Evolutionary conservation across 83 land plant genomes (phyloP).

Genomic region (Thuja plicata): DNA sequence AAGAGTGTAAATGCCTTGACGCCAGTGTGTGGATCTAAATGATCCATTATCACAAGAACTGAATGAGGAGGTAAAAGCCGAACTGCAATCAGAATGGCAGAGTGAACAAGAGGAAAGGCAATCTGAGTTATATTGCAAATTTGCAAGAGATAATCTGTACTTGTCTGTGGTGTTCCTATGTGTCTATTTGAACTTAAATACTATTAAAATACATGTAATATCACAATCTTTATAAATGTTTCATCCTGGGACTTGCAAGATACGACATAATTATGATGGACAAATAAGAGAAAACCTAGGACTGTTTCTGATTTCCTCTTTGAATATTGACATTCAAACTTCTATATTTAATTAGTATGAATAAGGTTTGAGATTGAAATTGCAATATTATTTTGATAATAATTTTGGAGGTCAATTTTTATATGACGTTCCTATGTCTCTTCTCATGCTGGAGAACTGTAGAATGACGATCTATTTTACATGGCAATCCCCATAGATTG

Average conservation of each 20-base stretch:
- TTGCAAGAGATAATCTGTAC: not conserved
- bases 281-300: not conserved
- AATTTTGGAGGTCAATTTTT: not conserved
- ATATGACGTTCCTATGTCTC: too few species aligned
- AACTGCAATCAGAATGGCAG: not conserved
- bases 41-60: not conserved
- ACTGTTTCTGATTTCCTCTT: not conserved
- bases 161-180: not conserved
- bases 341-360: not conserved
- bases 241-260: not conserved
- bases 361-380: not conserved
- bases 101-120: not conserved
- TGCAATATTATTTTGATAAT: too few species aligned
- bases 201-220: not conserved
- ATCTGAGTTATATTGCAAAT: too few species aligned
- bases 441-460: too few species aligned
- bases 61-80: not conserved
- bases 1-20: not conserved
- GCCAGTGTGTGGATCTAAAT: not conserved
- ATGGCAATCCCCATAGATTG: not conserved
- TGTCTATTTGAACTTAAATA: not conserved
- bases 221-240: not conserved
- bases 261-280: not conserved
- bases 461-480: not conserved
- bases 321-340: not conserved